Evolutionary conservation across 768 basidiomycete genomes (phyloP), one percentile per base, ranked within the genome.

Genomic region (Amanita pallidorosea): DNA sequence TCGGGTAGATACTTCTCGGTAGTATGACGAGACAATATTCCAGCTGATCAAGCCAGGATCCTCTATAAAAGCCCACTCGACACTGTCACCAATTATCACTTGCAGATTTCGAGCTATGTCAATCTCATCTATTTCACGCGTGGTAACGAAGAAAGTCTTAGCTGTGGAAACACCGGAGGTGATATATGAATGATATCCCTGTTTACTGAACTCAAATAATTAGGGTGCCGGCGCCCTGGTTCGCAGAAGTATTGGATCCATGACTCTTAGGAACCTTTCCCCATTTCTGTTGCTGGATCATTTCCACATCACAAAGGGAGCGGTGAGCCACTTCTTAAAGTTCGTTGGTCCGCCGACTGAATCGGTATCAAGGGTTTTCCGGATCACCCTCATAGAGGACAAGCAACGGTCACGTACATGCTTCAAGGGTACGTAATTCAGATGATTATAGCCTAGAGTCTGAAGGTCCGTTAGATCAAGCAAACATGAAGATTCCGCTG

Each of bases 201-300:
- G 48, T 22, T 52, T 35, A 18, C 9, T 22, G 40, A 12, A 20
- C 40, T 41, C 40, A 45, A 13, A 25, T 22, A 8, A 13, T 29
- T 52, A 87, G 84, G 90, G 93, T 7, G 85, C 68, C 2, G 90
- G 90, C 5, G 93, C 86, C 15, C 70, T 74, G 46, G 95, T 97
- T 18, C 76, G 92, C 52, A 74, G 95, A 45, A 88, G 85, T 37
- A 96, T 97, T 55, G 95, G 95, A 6, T 76, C 81, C 3, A 68
- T 70, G 65, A 70, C 64, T 41, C 70, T 97, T 34, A 73, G 82
- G 45, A 96, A 93, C 62, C 67, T 96, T 36, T 84, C 85, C 0
- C 94, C 94, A 1, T 97, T 97, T 73, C 73, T 97, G 48, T 83
- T 97, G 86, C 69, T 89, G 9, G 87, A 90, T 61, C 84, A 93